phyloP scores from a whole-genome alignment of 1,284 basidiomycete species.

The Erythrobasidium hasegawianum region DNA sequence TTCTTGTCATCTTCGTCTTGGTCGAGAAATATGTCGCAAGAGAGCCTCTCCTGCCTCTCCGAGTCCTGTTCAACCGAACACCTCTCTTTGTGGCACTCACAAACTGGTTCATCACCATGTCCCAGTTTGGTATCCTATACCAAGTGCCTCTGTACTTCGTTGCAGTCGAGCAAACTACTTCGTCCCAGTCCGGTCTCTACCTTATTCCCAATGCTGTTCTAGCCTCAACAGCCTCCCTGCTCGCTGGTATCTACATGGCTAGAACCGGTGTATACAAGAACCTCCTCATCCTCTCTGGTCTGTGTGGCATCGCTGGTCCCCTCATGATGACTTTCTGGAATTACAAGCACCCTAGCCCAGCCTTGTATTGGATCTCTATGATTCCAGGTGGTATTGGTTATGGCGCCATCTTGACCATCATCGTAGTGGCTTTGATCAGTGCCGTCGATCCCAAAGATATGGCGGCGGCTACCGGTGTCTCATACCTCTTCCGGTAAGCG shows the following conservation, averaged over 20 bases:
- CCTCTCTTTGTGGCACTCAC: conserved; percentile 50
- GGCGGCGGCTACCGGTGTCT: conserved; percentile 37
- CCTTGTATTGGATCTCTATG: conserved; percentile 45
- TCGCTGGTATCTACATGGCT: conserved; percentile 50
- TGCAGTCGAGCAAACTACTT: conserved; percentile 48
- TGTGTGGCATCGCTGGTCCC: conserved; percentile 48
- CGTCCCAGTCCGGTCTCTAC: conserved; percentile 48
- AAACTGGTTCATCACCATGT: conserved; percentile 50
- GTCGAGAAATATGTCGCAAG: conserved; percentile 53
- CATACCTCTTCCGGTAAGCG: conserved; percentile 48
- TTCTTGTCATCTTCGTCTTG: conserved; percentile 55
- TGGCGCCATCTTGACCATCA: conserved; percentile 49
- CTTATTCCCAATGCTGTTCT: conserved; percentile 48
- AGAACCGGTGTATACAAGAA: conserved; percentile 48
- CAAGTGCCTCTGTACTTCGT: conserved; percentile 45
- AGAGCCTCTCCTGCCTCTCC: conserved; percentile 49
- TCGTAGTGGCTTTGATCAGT: conserved; percentile 44
- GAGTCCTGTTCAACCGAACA: conserved; percentile 49
- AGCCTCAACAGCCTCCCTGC: conserved; percentile 49
- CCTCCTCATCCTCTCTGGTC: conserved; percentile 47
- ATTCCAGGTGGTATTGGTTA: conserved; percentile 45
- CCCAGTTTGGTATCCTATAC: conserved; percentile 48
- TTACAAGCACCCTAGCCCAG: conserved; percentile 44
- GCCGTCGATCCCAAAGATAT: conserved; percentile 48
- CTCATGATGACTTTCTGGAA: conserved; percentile 50